Base-by-base conservation (phyloP, 352 stramenopile genomes). In the Chrysophaeum taylorii region DNA sequence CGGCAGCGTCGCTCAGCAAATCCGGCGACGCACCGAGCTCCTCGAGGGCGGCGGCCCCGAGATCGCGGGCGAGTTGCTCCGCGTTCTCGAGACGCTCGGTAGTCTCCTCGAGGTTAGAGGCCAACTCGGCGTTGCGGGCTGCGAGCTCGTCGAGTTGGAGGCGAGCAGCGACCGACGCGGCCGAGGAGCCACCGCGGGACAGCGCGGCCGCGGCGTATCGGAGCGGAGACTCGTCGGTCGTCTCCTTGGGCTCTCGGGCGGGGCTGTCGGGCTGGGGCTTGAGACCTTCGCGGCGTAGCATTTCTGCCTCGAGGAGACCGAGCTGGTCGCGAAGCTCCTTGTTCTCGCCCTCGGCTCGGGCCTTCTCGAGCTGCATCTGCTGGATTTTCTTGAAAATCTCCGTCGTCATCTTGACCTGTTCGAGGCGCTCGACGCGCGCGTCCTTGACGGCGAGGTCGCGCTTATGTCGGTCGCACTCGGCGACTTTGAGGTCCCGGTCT, bases 111-210 rank as follows among this genome's bases (percentile, higher is more conserved):
- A 66, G 57, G 33, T 66, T 2, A 31, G 18, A 23, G 7, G 33
- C 9, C 2, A 66, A 36, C 18, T 66, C 57, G 12, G 57, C 57
- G 57, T 45, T 66, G 31, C 33, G 31, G 16, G 57, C 57, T 2
- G 31, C 57, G 57, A 45, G 31, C 57, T 66, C 57, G 57, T 66
- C 57, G n/a, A 62, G 50, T 31, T 62, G 50, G 5, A 62, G 50
- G 25, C 50, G 14, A 25, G 50, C 50, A 21, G 50, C 50, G 50
- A 62, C 50, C 27, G 50, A 62, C 50, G 50, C 50, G 4, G 50
- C 27, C 50, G 50, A 25, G 33, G 57, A 2, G 4, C 2, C 15
- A 23, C 36, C 57, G 33, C 57, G 36, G 57, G 15, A 31, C 2
- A 41, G 57, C 14, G 57, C 57, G 9, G 15, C 57, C 33, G 33